Conservation (phyloP, 176 grass and related monocot species). For the Zizania latifolia region DNA sequence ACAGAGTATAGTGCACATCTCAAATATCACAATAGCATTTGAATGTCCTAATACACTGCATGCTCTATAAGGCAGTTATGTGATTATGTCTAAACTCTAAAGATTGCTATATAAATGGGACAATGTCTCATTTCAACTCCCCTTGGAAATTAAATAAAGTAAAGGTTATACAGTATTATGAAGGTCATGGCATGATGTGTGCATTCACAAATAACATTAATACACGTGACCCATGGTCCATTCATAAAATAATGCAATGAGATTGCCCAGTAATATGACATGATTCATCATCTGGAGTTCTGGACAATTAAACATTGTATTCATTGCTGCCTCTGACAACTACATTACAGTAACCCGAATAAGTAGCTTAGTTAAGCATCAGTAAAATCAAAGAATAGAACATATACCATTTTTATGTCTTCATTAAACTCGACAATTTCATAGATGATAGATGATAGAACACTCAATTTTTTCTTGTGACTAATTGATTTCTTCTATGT, state of each 20-base stretch:
- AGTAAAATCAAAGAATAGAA: neutral
- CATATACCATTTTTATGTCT: neutral
- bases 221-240: neutral
- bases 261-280: conserved; percentile 11
- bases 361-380: neutral
- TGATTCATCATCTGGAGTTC: neutral
- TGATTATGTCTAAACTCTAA: too few relatives aligned
- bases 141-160: neutral
- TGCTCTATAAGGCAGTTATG: neutral
- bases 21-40: neutral
- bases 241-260: neutral
- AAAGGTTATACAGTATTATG: neutral
- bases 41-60: neutral
- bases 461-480: neutral
- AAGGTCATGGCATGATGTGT: neutral
- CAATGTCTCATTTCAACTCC: neutral
- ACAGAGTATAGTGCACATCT: neutral
- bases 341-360: neutral
- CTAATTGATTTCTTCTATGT: neutral
- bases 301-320: neutral
- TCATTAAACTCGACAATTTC: neutral
- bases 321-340: neutral
- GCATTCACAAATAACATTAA: conserved; percentile 11
- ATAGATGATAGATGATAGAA: too few relatives aligned
- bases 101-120: neutral